Conservation (phyloP, 2,329 filamentous ascomycete species). For the Diaporthe sp. region DNA sequence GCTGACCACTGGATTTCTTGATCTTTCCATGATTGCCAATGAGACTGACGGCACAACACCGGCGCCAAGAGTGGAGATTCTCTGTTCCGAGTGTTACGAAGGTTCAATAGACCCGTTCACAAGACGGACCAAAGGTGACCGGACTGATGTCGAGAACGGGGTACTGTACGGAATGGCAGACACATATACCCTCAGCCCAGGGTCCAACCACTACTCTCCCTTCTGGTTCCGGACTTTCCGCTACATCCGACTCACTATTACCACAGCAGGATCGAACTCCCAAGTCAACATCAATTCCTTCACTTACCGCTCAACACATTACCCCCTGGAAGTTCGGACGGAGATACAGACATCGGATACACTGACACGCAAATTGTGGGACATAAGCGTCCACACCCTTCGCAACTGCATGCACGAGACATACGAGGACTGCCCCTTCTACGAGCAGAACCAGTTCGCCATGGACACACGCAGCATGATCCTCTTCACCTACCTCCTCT, state of each 20-base stretch:
- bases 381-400: slow-evolving; percentile 50
- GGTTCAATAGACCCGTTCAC: slow-evolving; percentile 43
- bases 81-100: slow-evolving; percentile 53
- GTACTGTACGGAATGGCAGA: slow-evolving; percentile 39
- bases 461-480: slow-evolving; percentile 47
- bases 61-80: slow-evolving; percentile 45
- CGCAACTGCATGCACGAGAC: slow-evolving; percentile 54
- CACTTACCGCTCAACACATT: slow-evolving; percentile 33
- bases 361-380: slow-evolving; percentile 47
- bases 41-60: slow-evolving; percentile 15
- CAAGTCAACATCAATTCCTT: slow-evolving; percentile 32
- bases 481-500: slow-evolving; percentile 52
- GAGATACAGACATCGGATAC: slow-evolving; percentile 18
- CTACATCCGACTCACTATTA: slow-evolving; percentile 40
- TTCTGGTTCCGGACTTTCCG: slow-evolving; percentile 43
- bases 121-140: slow-evolving; percentile 39
- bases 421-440: slow-evolving; percentile 54
- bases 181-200: slow-evolving; percentile 21
- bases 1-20: slow-evolving; percentile 28
- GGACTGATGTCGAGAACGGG: slow-evolving; percentile 38
- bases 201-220: slow-evolving; percentile 39
- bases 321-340: slow-evolving; percentile 13
- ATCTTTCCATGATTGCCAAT: neutral
- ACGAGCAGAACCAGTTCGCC: slow-evolving; percentile 53
- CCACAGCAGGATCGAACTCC: slow-evolving; percentile 6